Conservation (phyloP, 2,329 filamentous ascomycete genomes). For the Cercospora zeae-maydis region DNA sequence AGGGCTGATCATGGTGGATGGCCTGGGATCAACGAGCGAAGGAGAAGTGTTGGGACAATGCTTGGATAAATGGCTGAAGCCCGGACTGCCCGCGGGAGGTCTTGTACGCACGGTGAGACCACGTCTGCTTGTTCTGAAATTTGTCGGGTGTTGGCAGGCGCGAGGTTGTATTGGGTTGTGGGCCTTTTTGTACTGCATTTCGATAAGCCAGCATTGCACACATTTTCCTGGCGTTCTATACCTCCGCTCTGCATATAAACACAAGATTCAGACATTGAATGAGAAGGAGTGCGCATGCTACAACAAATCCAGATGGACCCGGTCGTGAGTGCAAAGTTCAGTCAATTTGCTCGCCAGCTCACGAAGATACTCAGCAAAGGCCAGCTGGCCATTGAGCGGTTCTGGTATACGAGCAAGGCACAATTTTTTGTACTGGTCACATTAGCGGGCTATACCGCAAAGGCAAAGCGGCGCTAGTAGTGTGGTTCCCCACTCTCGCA, state of each 20-base stretch:
- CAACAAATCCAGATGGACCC: neutral
- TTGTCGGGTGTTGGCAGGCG: constrained; percentile 12
- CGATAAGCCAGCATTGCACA: constrained; percentile 18
- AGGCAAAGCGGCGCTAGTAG: constrained; percentile 1
- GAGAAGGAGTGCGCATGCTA: neutral
- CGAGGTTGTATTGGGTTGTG: constrained; percentile 3
- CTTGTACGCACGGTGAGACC: constrained; percentile 22
- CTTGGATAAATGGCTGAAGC: constrained; percentile 1
- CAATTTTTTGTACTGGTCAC: neutral
- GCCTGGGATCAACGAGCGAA: neutral
- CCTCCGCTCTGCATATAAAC: constrained; percentile 23
- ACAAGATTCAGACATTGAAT: neutral
- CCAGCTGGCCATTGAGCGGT: neutral
- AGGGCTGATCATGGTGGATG: neutral
- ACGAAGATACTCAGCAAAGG: neutral
- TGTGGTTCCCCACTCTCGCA: neutral
- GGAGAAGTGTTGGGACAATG: neutral
- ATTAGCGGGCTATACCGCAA: neutral
- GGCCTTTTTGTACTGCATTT: constrained; percentile 13
- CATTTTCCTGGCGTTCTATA: constrained; percentile 28
- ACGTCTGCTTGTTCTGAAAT: constrained; percentile 9
- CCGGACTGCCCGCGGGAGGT: constrained; percentile 16
- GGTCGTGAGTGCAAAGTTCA: neutral
- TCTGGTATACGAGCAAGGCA: neutral
- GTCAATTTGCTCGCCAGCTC: neutral